Conservation (phyloP, 2,329 filamentous ascomycete species). For the Ambrosiella cleistominuta region DNA sequence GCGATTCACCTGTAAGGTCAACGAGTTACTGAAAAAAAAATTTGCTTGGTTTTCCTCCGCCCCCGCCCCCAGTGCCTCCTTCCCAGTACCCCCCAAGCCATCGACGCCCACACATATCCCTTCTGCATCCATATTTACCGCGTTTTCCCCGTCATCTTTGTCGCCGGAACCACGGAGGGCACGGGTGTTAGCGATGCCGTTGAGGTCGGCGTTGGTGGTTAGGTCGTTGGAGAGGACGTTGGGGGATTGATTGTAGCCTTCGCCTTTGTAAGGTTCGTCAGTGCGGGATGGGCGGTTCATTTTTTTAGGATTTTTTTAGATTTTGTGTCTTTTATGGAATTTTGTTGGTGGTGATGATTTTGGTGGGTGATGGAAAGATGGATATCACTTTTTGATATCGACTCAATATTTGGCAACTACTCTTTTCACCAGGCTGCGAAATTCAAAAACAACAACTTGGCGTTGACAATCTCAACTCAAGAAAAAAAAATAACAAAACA, state of each 20-base stretch:
- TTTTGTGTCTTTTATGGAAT: neutral
- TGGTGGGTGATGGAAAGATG: neutral
- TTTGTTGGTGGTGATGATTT: neutral
- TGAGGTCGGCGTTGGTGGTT: slow-evolving; percentile 37
- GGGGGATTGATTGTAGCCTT: slow-evolving; percentile 37
- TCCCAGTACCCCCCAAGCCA: neutral
- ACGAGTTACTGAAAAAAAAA: too few relatives aligned
- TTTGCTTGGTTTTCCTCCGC: too few relatives aligned
- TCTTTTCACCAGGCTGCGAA: too few relatives aligned
- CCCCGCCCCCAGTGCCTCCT: neutral
- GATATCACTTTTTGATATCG: neutral
- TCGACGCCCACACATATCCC: neutral
- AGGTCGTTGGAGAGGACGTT: slow-evolving; percentile 29
- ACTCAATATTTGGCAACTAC: too few relatives aligned
- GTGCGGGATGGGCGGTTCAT: slow-evolving; percentile 41
- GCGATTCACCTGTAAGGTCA: too few relatives aligned
- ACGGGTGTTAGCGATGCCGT: slow-evolving; percentile 35
- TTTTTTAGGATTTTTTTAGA: neutral
- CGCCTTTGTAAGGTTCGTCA: slow-evolving; percentile 31
- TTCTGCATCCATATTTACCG: slow-evolving; percentile 3
- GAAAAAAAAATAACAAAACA: too few relatives aligned
- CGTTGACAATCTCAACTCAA: too few relatives aligned
- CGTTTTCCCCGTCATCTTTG: neutral
- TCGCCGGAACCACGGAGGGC: slow-evolving; percentile 12
- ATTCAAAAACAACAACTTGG: too few relatives aligned